phyloP scores from a whole-genome alignment of 1,139 yeast genomes.

The Diutina pseudorugosa region DNA sequence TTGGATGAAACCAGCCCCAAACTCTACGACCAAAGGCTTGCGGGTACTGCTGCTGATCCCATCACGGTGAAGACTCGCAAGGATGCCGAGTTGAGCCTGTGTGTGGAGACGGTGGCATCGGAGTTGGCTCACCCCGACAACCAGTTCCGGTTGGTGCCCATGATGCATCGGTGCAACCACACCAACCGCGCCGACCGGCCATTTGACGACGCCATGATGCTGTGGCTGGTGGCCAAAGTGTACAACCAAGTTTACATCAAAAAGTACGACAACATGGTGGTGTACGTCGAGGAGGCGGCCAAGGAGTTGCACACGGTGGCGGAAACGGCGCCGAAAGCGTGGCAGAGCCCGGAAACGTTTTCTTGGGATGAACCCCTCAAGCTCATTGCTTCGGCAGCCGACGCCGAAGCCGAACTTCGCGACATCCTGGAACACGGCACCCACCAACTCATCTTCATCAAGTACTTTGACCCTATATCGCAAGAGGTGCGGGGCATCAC shows the following conservation, averaged over 20 bases:
- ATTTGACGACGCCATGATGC: constrained; percentile 24
- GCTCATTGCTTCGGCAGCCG: constrained; percentile 7
- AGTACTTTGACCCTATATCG: constrained; percentile 48
- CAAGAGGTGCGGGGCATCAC: constrained; percentile 53
- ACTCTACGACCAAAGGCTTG: constrained; percentile 30
- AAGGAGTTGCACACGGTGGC: constrained; percentile 20
- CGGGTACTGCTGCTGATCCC: constrained; percentile 23
- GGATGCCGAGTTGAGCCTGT: constrained; percentile 38
- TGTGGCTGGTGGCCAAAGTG: constrained; percentile 22
- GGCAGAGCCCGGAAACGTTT: constrained; percentile 14
- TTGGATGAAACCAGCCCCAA: constrained; percentile 36
- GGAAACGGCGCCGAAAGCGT: constrained; percentile 4
- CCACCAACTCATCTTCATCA: constrained; percentile 47
- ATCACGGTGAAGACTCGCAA: constrained; percentile 41
- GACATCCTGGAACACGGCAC: background rate
- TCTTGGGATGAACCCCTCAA: constrained; percentile 10
- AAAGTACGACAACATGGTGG: constrained; percentile 33
- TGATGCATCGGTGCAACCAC: constrained; percentile 61
- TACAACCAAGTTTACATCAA: constrained; percentile 28
- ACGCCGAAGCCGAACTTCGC: background rate
- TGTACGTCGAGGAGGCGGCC: constrained; percentile 32
- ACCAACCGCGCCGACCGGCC: constrained; percentile 56
- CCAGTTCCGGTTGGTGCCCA: constrained; percentile 48
- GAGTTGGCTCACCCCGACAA: constrained; percentile 20
- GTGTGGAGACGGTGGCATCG: constrained; percentile 39